Evolutionary conservation across 2,329 filamentous ascomycete species (phyloP).

Genomic region (Fusarium beomiforme): DNA sequence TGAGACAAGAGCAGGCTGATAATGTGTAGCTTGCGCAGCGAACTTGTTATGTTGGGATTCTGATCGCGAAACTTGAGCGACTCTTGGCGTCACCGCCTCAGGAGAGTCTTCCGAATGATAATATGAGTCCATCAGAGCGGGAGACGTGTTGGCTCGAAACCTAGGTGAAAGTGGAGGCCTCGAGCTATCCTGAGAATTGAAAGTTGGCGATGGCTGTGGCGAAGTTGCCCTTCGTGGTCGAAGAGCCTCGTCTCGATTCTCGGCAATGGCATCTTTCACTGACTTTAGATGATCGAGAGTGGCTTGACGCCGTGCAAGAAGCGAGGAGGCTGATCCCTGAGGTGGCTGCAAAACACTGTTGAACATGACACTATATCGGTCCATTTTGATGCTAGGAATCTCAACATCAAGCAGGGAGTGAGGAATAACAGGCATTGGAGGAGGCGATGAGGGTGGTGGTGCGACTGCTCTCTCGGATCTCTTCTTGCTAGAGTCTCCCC

Average conservation of each 20-base stretch:
- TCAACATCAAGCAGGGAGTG: conserved; percentile 72
- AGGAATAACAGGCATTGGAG: conserved; percentile 33
- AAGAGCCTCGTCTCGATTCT: conserved; percentile 48
- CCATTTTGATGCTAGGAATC: conserved; percentile 83
- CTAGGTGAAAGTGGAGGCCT: conserved; percentile 50
- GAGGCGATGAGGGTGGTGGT: conserved; percentile 28
- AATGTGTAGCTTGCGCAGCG: not conserved
- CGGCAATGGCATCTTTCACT: conserved; percentile 56
- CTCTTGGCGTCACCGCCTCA: conserved; percentile 18
- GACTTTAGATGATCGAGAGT: conserved; percentile 67
- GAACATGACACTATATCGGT: conserved; percentile 96
- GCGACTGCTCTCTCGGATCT: conserved; percentile 30
- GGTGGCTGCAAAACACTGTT: conserved; percentile 71
- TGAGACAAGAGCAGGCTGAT: conserved; percentile 32
- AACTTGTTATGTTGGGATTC: conserved; percentile 11
- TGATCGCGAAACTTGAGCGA: conserved; percentile 20
- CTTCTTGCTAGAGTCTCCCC: conserved; percentile 37
- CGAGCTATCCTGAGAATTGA: conserved; percentile 33
- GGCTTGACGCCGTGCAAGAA: conserved; percentile 68
- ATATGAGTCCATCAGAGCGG: conserved; percentile 55
- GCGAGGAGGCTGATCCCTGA: conserved; percentile 44
- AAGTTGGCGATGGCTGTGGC: conserved; percentile 59
- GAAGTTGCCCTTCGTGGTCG: conserved; percentile 59
- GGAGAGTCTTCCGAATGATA: conserved; percentile 43
- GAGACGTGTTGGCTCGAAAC: conserved; percentile 65